phyloP scores from a whole-genome alignment of 495 filamentous ascomycete species.

The Hyphodiscus hymeniophilus region DNA sequence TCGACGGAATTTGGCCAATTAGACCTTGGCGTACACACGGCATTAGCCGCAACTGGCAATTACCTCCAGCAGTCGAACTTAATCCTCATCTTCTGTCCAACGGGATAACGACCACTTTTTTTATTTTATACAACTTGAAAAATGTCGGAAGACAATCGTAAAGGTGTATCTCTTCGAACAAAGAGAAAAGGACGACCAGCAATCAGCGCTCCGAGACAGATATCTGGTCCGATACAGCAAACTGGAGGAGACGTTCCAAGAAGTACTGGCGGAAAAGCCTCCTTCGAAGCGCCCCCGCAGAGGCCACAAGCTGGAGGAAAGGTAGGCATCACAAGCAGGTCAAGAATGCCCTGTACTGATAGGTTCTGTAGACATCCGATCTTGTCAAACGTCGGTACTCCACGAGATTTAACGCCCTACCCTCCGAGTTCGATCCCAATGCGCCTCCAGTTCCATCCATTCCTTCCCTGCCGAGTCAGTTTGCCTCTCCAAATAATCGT shows the following conservation, averaged over 20 bases:
- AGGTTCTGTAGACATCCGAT: slow-evolving; percentile 59
- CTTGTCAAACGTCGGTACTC: slow-evolving; percentile 93
- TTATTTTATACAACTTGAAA: too few species aligned
- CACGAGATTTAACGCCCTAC: slow-evolving; percentile 73
- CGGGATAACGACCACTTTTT: too few species aligned
- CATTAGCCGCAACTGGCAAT: not conserved
- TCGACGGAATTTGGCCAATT: too few species aligned
- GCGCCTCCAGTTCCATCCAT: slow-evolving; percentile 61
- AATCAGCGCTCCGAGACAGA: slow-evolving; percentile 79
- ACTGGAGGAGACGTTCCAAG: slow-evolving; percentile 20
- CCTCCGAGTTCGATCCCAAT: slow-evolving; percentile 54
- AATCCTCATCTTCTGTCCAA: not conserved
- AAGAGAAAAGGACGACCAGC: slow-evolving; percentile 70
- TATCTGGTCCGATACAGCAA: slow-evolving; percentile 53
- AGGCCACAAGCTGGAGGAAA: slow-evolving; percentile 22
- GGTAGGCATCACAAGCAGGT: slow-evolving; percentile 9
- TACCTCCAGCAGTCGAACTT: not conserved
- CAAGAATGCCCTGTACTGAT: not conserved
- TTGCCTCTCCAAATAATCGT: slow-evolving; percentile 8
- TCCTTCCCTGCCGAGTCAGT: slow-evolving; percentile 39
- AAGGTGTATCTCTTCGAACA: slow-evolving; percentile 78
- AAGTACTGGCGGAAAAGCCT: slow-evolving; percentile 15
- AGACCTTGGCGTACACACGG: too few species aligned
- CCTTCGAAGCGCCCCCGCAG: slow-evolving; percentile 17
- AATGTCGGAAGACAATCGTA: slow-evolving; percentile 49